Conservation (phyloP, 2,329 filamentous ascomycete species). For the Paraphaeosphaeria sporulosa region DNA sequence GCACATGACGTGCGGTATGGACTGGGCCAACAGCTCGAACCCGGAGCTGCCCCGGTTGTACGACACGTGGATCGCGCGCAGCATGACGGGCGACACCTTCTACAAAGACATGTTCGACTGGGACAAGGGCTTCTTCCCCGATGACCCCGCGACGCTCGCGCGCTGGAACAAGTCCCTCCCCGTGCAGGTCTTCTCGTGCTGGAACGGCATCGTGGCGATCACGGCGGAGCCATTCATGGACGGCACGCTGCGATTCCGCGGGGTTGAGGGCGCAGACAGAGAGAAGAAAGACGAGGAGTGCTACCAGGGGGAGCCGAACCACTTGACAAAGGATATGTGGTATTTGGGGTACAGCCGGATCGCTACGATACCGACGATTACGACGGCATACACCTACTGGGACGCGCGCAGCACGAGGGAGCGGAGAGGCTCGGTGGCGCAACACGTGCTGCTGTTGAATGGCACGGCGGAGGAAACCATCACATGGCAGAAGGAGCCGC, state of each 20-base stretch:
- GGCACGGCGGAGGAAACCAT: not conserved
- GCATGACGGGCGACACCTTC: constrained; percentile 62
- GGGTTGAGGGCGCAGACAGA: not conserved
- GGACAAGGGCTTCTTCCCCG: not conserved
- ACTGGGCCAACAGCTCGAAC: constrained; percentile 59
- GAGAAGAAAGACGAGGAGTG: not conserved
- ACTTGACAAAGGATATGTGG: constrained; percentile 8
- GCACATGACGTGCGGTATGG: constrained; percentile 66
- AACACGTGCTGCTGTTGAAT: not conserved
- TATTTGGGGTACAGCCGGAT: not conserved
- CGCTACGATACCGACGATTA: constrained; percentile 1
- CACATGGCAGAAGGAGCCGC: not conserved
- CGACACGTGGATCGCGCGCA: constrained; percentile 64
- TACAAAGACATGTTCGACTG: constrained; percentile 56
- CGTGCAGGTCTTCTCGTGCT: constrained; percentile 5
- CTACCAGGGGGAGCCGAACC: constrained; percentile 3
- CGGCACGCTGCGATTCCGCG: constrained; percentile 1
- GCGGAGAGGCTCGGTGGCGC: not conserved
- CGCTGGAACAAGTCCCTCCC: not conserved
- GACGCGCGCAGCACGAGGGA: not conserved
- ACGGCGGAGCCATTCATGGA: constrained; percentile 4
- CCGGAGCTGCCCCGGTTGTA: constrained; percentile 59
- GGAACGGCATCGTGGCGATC: constrained; percentile 5
- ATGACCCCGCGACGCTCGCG: not conserved
- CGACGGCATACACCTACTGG: not conserved